Percentiles rank a stretch among this genome's conserved stretches.
phyloP scores from a whole-genome alignment of 2,329 filamentous ascomycete genomes.

The Atkinsonella texensis region DNA sequence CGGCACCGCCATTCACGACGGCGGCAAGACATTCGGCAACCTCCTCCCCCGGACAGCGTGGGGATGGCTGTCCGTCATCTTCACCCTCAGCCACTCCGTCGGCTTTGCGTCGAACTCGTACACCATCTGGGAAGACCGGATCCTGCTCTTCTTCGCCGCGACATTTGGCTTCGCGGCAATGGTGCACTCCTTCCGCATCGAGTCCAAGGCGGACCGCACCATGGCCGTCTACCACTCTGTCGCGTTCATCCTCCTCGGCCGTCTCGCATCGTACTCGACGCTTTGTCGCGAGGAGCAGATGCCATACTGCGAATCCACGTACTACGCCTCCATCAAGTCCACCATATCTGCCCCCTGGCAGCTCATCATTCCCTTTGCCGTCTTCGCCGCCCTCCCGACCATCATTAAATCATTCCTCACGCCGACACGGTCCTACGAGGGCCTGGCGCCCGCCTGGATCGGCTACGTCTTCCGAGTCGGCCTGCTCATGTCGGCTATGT shows the following conservation, averaged over 20 bases:
- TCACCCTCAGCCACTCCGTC: slow-evolving; percentile 76
- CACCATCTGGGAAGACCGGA: slow-evolving; percentile 97
- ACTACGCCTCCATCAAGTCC: slow-evolving; percentile 83
- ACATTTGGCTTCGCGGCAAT: slow-evolving; percentile 74
- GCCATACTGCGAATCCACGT: slow-evolving; percentile 90
- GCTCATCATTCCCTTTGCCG: slow-evolving; percentile 63
- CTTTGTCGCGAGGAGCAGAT: slow-evolving; percentile 97
- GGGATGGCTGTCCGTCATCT: slow-evolving; percentile 75
- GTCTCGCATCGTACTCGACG: slow-evolving; percentile 75
- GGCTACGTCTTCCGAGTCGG: slow-evolving; percentile 66
- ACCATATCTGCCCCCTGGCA: slow-evolving; percentile 93
- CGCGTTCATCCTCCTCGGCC: slow-evolving; percentile 66
- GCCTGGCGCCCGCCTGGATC: slow-evolving; percentile 75
- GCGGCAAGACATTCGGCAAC: slow-evolving; percentile 33
- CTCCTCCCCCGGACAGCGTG: slow-evolving; percentile 65
- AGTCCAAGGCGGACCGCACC: slow-evolving; percentile 52
- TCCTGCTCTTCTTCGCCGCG: slow-evolving; percentile 78
- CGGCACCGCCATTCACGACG: slow-evolving; percentile 28
- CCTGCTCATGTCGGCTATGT: slow-evolving; percentile 63
- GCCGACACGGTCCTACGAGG: slow-evolving; percentile 78
- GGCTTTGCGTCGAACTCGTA: slow-evolving; percentile 97
- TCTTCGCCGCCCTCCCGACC: slow-evolving; percentile 58
- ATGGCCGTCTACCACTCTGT: slow-evolving; percentile 77
- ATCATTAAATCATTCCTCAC: slow-evolving; percentile 70
- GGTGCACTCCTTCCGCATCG: slow-evolving; percentile 62